Evolutionary conservation across 106 monocot species (phyloP), one percentile per base, ranked within the genome.

Genomic region (Phalaenopsis equestris): DNA sequence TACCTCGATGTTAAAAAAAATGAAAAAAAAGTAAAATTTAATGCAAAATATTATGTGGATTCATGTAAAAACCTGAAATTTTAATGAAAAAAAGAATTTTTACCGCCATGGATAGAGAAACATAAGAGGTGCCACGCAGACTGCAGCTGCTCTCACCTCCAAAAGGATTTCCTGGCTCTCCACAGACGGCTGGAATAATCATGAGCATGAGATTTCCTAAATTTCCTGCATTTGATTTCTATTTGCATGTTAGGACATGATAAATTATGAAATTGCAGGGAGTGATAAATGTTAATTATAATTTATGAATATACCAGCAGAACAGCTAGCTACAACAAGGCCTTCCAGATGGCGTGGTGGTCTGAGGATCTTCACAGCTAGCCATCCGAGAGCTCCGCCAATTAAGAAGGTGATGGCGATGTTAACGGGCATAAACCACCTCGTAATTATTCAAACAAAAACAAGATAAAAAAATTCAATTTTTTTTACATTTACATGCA

Each of bases 341-440:
- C 89, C 92, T 72, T 87, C 79, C 1, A 95, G 87, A 75, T 92
- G 79, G 4, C 49, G 77, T 46, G 79, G 73, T 18, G 95, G 95
- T 65, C 47, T 84, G 76, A 90, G 37, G 9, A 95, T 84, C 85
- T 90, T 95, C 82, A 87, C 90, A 16, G 80, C 86, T 1, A 89
- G 17, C 95, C 95, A 92, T 56, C 95, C 95, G 23, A 92, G 90
- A 8, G 84, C 6, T 43, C 81, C 87, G 19, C 92, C 95, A 45
- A 84, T 79, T 36, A 92, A 45, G 78, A 88, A 90, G 56, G 81
- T 80, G 12, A 95, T 77, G 36, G 84, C 90, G 37, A 95, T 81
- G 72, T 95, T 95, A 16, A 95, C 79, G 4, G 88, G 90, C 95
- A 95, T 95, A 81, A 92, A 95, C 92, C 95, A 95, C 95, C 95